Evolutionary conservation across 371 early-diverging fungal genomes (phyloP), one percentile per base, ranked within the genome.

Genomic region (Mucor circinelloides): DNA sequence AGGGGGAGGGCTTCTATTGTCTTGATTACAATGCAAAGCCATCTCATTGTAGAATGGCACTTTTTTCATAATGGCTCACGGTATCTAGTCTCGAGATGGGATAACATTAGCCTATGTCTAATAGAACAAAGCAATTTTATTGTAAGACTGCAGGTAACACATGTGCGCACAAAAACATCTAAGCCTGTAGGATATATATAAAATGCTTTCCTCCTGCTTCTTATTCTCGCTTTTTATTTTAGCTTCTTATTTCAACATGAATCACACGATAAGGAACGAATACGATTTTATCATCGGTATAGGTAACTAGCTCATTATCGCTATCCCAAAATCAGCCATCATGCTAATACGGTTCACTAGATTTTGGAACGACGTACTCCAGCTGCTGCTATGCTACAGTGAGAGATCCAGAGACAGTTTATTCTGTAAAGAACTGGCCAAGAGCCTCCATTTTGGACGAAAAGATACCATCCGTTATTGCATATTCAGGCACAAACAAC

Each of bases 301-400:
- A 28, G 62, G 62, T 62, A 62, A n/a, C 31, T 19, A 19, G 6
- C 27, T 44, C 17, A 1, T n/a, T 19, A 31, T 4, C 23, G 32
- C 17, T 12, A n/a, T n/a, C n/a, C n/a, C 1, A 8, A 19, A 7
- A 13, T 7, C 0, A 8, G 31, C 27, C 4, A 52, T 13, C 13
- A 23, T 30, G 28, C 31, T 48, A 19, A 62, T 17, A 21, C 19
- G 15, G n/a, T 23, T 6, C 2, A 50, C 8, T 50, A 62, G 62
- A 62, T 15, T 62, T 62, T 48, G 62, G 62, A 21, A 62, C 62
- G 2, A 62, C 60, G 9, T 48, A 50, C 17, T 50, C 48, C 6
- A 21, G 62, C 6, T 62, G 62, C 27, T 62, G 62, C 21, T 62
- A 32, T 31, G 30, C 34, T 25, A 10, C 13, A 50, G 62, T 62